Base-by-base conservation (phyloP, 805 yeast species). In the Candida argentea region DNA sequence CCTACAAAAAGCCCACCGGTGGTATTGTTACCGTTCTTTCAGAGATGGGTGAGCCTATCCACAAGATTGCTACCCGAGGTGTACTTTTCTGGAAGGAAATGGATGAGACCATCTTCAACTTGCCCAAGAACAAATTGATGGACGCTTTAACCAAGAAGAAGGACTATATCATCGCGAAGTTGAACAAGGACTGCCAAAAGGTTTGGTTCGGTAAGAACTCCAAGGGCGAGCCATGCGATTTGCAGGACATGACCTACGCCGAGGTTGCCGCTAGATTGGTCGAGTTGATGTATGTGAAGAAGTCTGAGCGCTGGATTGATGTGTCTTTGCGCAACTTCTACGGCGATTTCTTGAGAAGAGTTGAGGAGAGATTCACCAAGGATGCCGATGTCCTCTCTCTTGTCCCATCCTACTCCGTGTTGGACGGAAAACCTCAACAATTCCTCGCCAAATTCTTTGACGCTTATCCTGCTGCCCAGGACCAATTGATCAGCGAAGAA, bases 1-100 rank as follows among this genome's bases (percentile, higher is more conserved):
- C 96, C 27, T 91, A 91, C 67, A 81, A 82, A 65, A 79, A 79
- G 51, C 89, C 95, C 48, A 77, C 96, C 35, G 98, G 98, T 65
- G 99, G 98, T 60, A 75, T 91, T 41, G 67, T 91, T 43, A 89
- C 98, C 31, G 98, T 91, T 37, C 71, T 83, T 53, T 89, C 97
- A 11, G 99, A 91, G 67, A 91, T 91, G 98, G 98, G 99, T 53
- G 98, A 91, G 67, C 98, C 98, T 50, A 91, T 91, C 51, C 99
- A 91, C 63, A 91, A 91, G 67, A 73, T 91, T 43, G 97, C 98
- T 17, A 91, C 99, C 34, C 79, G 98, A 56, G 96, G 95, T 69
- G 97, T 91, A 35, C 53, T 83, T 59, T 76, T 91, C 55, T 91
- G 99, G 98, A 83, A 85, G 55, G 97, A 91, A 63, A 67, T 91